A percentile compares a stretch with the other conserved stretches of the same genome.
Evolutionary conservation across 805 yeast genomes (phyloP).

Genomic region (Hanseniaspora taiwanica): DNA sequence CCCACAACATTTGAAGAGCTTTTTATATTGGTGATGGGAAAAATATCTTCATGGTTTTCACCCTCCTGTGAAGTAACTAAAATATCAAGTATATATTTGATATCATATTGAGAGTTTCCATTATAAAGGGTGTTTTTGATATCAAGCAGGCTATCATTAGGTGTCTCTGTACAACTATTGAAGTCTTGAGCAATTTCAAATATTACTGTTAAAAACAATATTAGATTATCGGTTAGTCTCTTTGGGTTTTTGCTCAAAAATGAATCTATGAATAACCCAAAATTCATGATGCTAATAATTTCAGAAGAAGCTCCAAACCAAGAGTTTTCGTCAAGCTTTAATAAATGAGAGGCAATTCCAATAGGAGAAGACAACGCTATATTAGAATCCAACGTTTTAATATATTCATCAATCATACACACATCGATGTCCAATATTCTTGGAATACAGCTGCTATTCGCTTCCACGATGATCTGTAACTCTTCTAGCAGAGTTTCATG

Average conservation of each 20-base stretch:
- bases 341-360: constrained; percentile 26
- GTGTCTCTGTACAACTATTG: constrained; percentile 18
- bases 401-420: constrained; percentile 14
- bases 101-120: background rate
- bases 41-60: background rate
- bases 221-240: constrained; percentile 9
- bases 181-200: constrained; percentile 28
- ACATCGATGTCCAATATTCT: background rate
- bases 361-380: constrained; percentile 37
- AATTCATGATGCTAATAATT: background rate
- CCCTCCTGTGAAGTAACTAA: background rate
- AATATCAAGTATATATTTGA: background rate
- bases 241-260: constrained; percentile 17
- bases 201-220: constrained; percentile 21
- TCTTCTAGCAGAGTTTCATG: background rate
- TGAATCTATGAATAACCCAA: constrained; percentile 6
- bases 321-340: constrained; percentile 6
- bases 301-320: background rate
- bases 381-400: constrained; percentile 23
- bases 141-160: background rate
- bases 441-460: background rate
- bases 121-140: background rate
- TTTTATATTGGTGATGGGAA: no score
- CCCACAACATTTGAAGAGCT: constrained; percentile 6
- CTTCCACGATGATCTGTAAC: constrained; percentile 1